Conservation (phyloP, 805 yeast genomes). For the Hagleromyces aurorensis region DNA sequence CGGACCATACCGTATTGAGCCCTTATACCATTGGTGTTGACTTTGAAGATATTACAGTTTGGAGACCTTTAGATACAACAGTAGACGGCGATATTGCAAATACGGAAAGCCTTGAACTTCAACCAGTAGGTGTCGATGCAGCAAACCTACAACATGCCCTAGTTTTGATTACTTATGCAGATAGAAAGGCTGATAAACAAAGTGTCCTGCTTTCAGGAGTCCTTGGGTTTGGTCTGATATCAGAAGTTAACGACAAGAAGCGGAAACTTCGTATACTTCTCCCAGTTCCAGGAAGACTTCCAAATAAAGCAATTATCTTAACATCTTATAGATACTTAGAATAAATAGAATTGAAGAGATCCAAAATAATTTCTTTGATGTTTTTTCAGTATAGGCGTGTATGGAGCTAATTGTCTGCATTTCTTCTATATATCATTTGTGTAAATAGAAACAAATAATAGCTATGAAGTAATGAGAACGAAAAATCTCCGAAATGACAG, state of each 20-base stretch:
- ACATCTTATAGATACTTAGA: slow-evolving; percentile 82
- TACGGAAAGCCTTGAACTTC: too few relatives aligned
- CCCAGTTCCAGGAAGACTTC: slow-evolving; percentile 85
- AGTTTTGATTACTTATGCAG: slow-evolving; percentile 53
- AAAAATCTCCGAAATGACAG: too few relatives aligned
- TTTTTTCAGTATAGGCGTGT: too few relatives aligned
- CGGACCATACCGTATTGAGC: slow-evolving; percentile 52
- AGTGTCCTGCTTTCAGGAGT: slow-evolving; percentile 49
- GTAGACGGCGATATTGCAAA: slow-evolving; percentile 17
- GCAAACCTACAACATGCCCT: slow-evolving; percentile 66
- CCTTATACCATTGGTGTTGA: slow-evolving; percentile 82
- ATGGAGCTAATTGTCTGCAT: background rate
- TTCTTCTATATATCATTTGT: background rate
- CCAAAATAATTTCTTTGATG: too few relatives aligned
- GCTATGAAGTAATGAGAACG: too few relatives aligned
- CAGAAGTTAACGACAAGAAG: slow-evolving; percentile 68
- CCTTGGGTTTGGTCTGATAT: slow-evolving; percentile 67
- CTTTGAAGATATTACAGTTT: slow-evolving; percentile 50
- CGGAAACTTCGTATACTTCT: slow-evolving; percentile 60
- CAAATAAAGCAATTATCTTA: slow-evolving; percentile 61
- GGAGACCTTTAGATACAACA: slow-evolving; percentile 39
- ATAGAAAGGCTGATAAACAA: slow-evolving; percentile 39
- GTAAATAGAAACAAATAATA: too few relatives aligned
- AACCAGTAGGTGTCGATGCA: slow-evolving; percentile 38
- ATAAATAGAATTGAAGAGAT: too few relatives aligned